Conservation (phyloP, 352 stramenopile species). For the Pythium phragmiticola region DNA sequence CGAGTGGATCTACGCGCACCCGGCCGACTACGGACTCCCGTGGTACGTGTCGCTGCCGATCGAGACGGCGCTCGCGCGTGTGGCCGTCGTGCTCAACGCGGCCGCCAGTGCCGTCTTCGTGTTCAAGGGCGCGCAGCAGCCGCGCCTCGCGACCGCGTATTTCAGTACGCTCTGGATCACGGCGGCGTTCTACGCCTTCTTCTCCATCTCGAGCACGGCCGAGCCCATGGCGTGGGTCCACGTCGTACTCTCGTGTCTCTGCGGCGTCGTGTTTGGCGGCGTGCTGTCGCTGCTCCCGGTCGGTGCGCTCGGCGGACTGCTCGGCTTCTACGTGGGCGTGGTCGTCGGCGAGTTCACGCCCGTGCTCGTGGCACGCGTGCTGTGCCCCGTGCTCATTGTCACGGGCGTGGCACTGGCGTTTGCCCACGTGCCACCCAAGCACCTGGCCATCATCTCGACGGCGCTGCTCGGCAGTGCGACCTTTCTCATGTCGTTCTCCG, state of each 20-base stretch:
- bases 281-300: constrained; percentile 62
- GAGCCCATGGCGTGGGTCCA: constrained; percentile 71
- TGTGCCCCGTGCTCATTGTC: constrained; percentile 47
- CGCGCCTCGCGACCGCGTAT: constrained; percentile 54
- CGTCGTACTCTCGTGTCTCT: constrained; percentile 59
- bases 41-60: constrained; percentile 78
- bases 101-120: constrained; percentile 51
- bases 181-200: constrained; percentile 66
- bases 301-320: constrained; percentile 54
- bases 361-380: constrained; percentile 52
- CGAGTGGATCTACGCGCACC: constrained; percentile 91
- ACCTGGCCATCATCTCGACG: constrained; percentile 67
- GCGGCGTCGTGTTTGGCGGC: constrained; percentile 67
- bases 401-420: constrained; percentile 45
- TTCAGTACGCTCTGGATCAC: constrained; percentile 60
- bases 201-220: constrained; percentile 34
- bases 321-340: constrained; percentile 64
- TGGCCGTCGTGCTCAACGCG: constrained; percentile 65
- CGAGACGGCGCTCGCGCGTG: constrained; percentile 37
- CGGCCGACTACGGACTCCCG: constrained; percentile 76
- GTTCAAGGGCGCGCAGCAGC: constrained; percentile 53
- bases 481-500: constrained; percentile 71
- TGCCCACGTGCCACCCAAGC: constrained; percentile 44
- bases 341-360: constrained; percentile 70
- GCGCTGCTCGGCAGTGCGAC: constrained; percentile 60